Evolutionary conservation across 1,284 basidiomycete genomes (phyloP).

Genomic region (Ustilago hordei): DNA sequence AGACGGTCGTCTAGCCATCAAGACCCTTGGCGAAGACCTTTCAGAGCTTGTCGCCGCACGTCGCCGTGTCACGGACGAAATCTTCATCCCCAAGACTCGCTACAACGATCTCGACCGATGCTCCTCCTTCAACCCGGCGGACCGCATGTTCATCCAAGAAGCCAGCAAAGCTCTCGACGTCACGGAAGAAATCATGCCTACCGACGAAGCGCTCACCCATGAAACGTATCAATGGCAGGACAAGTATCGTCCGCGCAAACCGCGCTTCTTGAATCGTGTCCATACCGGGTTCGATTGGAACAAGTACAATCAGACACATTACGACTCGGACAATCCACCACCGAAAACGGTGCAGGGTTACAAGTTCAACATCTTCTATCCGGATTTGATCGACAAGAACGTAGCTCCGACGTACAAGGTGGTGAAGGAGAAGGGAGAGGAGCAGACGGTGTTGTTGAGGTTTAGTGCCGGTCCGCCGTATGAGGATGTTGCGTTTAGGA

Average conservation of each 20-base stretch:
- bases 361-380: conserved; percentile 96
- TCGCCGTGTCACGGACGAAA: conserved; percentile 39
- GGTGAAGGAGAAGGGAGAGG: conserved; percentile 81
- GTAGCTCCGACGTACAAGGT: conserved; percentile 96
- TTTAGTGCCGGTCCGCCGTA: conserved; percentile 98
- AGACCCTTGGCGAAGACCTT: conserved; percentile 45
- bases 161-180: conserved; percentile 88
- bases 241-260: conserved; percentile 97
- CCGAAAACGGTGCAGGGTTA: conserved; percentile 77
- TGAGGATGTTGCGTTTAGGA: conserved; percentile 97
- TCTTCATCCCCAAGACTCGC: conserved; percentile 54
- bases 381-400: conserved; percentile 94
- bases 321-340: conserved; percentile 68
- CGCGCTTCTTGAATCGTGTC: conserved; percentile 97
- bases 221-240: conserved; percentile 96
- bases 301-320: conserved; percentile 74
- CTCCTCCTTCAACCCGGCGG: conserved; percentile 27
- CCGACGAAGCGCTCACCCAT: conserved; percentile 80
- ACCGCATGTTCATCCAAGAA: conserved; percentile 57
- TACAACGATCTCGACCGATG: conserved; percentile 4
- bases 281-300: conserved; percentile 99
- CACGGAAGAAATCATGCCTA: conserved; percentile 91
- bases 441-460: conserved; percentile 91
- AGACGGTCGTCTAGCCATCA: conserved; percentile 46
- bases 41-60: conserved; percentile 49